These are phyloP conservation scores for Wallemia ichthyophaga DNA, from an alignment of 1,284 basidiomycete species.

Conservation along the genomic window DNA sequence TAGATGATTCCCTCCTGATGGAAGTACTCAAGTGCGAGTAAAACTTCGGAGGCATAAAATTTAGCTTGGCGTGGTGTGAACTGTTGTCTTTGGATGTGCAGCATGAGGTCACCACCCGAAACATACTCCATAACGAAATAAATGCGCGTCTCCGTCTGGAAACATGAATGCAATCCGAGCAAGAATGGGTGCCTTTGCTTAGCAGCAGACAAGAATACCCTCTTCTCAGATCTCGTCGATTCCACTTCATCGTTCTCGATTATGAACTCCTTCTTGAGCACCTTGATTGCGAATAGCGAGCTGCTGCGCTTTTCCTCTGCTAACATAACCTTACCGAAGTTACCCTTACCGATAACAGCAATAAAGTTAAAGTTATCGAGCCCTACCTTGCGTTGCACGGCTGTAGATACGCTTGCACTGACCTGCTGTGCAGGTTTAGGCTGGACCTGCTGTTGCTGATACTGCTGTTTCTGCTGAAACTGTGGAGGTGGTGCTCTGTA, in stretches of 20 bases:
- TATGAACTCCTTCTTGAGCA: constrained; percentile 98
- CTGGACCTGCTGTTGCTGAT: constrained; percentile 5
- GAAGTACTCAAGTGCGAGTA: constrained; percentile 91
- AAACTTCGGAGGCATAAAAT: constrained; percentile 94
- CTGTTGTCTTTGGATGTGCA: constrained; percentile 51
- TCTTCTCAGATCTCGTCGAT: constrained; percentile 98
- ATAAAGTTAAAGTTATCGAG: constrained; percentile 98
- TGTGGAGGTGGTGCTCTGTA: constrained; percentile 3
- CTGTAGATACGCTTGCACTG: constrained; percentile 2
- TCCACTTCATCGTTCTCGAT: constrained; percentile 99
- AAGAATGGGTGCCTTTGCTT: constrained; percentile 92
- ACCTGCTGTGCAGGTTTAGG: constrained; percentile 6
- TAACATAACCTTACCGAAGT: constrained; percentile 99
- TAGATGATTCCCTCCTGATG: constrained; percentile 80
- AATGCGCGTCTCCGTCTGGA: constrained; percentile 94
- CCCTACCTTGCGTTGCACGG: constrained; percentile 51
- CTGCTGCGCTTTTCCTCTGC: constrained; percentile 87
- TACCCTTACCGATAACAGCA: constrained; percentile 92
- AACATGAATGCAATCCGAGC: constrained; percentile 87
- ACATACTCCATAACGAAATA: constrained; percentile 60
- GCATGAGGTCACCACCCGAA: constrained; percentile 46
- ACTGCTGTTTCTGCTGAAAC: constrained; percentile 4
- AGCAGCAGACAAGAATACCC: constrained; percentile 85
- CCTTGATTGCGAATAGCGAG: constrained; percentile 91
- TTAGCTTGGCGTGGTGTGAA: constrained; percentile 63